Evolutionary conservation across 805 yeast genomes (phyloP).

Genomic region (Grigorovia humatica): DNA sequence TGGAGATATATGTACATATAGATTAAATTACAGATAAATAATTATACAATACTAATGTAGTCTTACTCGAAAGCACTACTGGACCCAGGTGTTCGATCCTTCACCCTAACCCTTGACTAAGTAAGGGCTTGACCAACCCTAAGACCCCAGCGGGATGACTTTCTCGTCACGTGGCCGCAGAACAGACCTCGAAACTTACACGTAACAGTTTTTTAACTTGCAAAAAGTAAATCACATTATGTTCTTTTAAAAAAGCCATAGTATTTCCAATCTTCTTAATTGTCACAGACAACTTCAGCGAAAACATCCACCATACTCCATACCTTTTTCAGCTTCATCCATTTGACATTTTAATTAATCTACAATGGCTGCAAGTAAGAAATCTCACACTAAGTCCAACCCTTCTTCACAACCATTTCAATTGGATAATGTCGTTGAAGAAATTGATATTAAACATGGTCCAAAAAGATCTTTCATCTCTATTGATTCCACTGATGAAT

Average conservation of each 20-base stretch:
- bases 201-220: not conserved
- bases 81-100: no score
- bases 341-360: not conserved
- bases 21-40: no score
- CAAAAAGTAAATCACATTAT: not conserved
- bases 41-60: no score
- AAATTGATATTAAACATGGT: conserved; percentile 39
- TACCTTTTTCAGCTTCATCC: not conserved
- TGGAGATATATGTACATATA: no score
- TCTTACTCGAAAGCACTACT: no score
- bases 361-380: conserved; percentile 5
- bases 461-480: conserved; percentile 43
- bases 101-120: no score
- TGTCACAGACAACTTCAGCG: not conserved
- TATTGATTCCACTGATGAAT: conserved; percentile 37
- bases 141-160: not conserved
- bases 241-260: not conserved
- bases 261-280: not conserved
- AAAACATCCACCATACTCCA: not conserved
- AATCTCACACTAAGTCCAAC: conserved; percentile 11
- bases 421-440: conserved; percentile 29
- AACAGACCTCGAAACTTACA: not conserved
- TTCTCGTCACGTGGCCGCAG: not conserved
- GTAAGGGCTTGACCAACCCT: no score
- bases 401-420: not conserved